Conservation (phyloP, 2,329 filamentous ascomycete genomes). For the Cladosporium velox region DNA sequence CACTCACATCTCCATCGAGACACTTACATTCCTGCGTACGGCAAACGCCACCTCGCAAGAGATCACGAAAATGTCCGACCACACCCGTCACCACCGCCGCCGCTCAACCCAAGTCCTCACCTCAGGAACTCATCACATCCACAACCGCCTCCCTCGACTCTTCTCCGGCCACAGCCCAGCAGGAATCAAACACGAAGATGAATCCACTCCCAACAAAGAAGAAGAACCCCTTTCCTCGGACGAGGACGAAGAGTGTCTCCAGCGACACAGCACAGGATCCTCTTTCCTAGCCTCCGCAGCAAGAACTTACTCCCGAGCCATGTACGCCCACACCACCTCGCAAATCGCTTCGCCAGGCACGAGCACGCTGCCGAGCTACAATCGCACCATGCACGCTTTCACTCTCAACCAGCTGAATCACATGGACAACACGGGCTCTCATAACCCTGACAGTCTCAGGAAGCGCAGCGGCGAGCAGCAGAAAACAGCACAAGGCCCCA, state of each 20-base stretch:
- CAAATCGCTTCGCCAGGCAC: slow-evolving; percentile 22
- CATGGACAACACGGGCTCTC: slow-evolving; percentile 21
- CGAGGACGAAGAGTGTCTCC: background rate
- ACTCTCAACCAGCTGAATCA: slow-evolving; percentile 30
- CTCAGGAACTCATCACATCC: background rate
- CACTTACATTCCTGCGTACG: background rate
- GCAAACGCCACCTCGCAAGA: background rate
- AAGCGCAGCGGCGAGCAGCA: background rate
- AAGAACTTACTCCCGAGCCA: slow-evolving; percentile 26
- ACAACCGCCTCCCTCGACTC: slow-evolving; percentile 21
- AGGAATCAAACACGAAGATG: background rate
- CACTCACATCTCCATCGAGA: background rate
- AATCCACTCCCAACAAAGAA: background rate
- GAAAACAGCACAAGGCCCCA: background rate
- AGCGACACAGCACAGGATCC: slow-evolving; percentile 13
- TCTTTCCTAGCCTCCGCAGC: slow-evolving; percentile 5
- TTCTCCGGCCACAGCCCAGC: slow-evolving; percentile 20
- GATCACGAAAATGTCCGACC: background rate
- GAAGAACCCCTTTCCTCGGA: slow-evolving; percentile 6
- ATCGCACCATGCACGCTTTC: slow-evolving; percentile 32
- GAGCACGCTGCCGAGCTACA: slow-evolving; percentile 26
- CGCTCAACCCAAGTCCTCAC: slow-evolving; percentile 7
- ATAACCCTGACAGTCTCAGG: slow-evolving; percentile 13
- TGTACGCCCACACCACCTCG: slow-evolving; percentile 29
- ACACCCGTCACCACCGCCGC: slow-evolving; percentile 2